Percentiles rank a stretch among this genome's conserved stretches.
These are phyloP conservation scores for Fusarium nanum DNA, from an alignment of 2,329 filamentous ascomycete genomes.

Conservation along the genomic window DNA sequence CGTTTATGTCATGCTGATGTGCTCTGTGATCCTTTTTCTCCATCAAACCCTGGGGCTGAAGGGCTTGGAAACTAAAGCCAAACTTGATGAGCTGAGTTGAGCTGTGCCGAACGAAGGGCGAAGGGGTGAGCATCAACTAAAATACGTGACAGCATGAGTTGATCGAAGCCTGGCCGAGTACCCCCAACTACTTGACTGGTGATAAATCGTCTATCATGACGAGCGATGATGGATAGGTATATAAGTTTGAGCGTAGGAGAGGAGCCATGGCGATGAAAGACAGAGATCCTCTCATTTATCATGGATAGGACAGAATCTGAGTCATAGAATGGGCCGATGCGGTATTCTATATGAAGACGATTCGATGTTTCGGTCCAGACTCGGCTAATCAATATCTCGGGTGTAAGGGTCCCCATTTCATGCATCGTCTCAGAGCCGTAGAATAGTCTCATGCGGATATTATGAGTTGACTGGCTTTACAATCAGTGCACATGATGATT, in stretches of 20 bases:
- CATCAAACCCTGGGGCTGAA: not conserved
- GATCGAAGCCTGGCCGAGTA: not conserved
- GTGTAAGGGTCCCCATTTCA: slow-evolving; percentile 35
- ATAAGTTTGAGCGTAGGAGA: not conserved
- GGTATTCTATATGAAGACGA: slow-evolving; percentile 27
- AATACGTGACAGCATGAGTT: not conserved
- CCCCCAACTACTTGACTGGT: not conserved
- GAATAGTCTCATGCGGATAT: slow-evolving; percentile 2
- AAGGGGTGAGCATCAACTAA: not conserved
- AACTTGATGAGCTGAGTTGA: not conserved
- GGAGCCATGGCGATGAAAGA: not conserved
- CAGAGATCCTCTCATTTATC: not conserved
- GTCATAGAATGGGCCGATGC: slow-evolving; percentile 9
- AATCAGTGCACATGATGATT: not conserved
- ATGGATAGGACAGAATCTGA: not conserved
- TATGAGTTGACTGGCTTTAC: not conserved
- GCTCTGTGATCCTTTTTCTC: not conserved
- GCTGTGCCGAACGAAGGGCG: not conserved
- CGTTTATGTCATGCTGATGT: not conserved
- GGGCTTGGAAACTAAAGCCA: not conserved
- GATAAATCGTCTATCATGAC: not conserved
- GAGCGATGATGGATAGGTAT: not conserved
- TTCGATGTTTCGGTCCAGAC: slow-evolving; percentile 40
- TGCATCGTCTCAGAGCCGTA: slow-evolving; percentile 15
- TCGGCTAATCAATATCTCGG: slow-evolving; percentile 44